phyloP scores from a whole-genome alignment of 306 rosid species.

The Lathyrus aphaca region DNA sequence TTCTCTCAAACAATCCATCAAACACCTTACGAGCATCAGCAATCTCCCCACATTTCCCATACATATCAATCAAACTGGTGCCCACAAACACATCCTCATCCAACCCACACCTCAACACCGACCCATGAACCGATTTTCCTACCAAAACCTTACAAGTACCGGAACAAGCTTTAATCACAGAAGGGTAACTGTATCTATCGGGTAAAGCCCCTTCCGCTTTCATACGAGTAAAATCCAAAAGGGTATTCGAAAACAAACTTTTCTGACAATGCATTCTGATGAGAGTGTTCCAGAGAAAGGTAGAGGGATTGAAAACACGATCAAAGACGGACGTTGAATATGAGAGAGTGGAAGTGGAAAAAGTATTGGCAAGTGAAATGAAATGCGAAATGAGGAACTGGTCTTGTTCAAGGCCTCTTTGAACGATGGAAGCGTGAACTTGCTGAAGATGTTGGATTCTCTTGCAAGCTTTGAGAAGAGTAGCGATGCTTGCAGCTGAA shows the following conservation, averaged over 20 bases:
- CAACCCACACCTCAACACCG: slow-evolving; percentile 63
- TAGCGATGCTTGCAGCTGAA: slow-evolving; percentile 42
- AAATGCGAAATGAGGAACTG: slow-evolving; percentile 55
- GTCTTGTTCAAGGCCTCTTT: slow-evolving; percentile 74
- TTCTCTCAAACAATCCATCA: slow-evolving; percentile 49
- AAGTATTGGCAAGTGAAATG: slow-evolving; percentile 39
- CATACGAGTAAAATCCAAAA: slow-evolving; percentile 53
- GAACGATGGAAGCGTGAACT: slow-evolving; percentile 65
- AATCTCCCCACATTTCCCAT: slow-evolving; percentile 61
- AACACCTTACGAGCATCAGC: slow-evolving; percentile 65
- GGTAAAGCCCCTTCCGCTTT: slow-evolving; percentile 55
- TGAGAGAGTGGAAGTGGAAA: slow-evolving; percentile 7
- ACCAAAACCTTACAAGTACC: slow-evolving; percentile 36
- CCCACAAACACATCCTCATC: slow-evolving; percentile 56
- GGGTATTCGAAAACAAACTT: slow-evolving; percentile 37
- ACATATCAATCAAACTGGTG: slow-evolving; percentile 72
- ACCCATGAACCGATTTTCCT: slow-evolving; percentile 68
- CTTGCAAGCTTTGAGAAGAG: slow-evolving; percentile 59
- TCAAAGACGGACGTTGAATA: slow-evolving; percentile 44
- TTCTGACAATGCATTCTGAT: slow-evolving; percentile 50
- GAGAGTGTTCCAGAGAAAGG: slow-evolving; percentile 74
- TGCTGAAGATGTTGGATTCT: slow-evolving; percentile 52
- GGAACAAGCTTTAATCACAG: slow-evolving; percentile 63
- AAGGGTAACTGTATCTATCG: slow-evolving; percentile 68
- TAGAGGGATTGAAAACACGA: slow-evolving; percentile 48